Conservation (phyloP, 495 filamentous ascomycete genomes). For the Cryomyces antarcticus region DNA sequence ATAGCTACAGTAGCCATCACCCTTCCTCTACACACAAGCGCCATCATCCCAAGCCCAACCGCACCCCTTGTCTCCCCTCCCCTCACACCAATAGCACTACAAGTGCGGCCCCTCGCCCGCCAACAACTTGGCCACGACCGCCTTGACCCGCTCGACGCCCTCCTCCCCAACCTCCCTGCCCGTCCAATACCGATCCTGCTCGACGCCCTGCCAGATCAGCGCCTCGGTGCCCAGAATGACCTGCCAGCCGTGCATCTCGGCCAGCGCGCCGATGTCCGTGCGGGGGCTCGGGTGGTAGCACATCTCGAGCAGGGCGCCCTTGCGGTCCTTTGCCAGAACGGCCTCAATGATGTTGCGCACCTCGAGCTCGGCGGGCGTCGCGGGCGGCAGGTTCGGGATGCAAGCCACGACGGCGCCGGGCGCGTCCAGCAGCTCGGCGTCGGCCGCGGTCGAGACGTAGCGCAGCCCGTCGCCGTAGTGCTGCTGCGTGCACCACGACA, state of each 20-base stretch:
- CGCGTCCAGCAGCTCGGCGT: slow-evolving; percentile 33
- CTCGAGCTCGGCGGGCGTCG: slow-evolving; percentile 33
- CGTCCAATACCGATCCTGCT: slow-evolving; percentile 46
- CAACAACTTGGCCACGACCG: slow-evolving; percentile 21
- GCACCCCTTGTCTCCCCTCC: too few species aligned
- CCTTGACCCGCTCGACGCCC: slow-evolving; percentile 31
- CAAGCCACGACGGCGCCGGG: slow-evolving; percentile 43
- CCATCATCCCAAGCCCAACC: too few species aligned
- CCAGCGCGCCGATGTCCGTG: slow-evolving; percentile 39
- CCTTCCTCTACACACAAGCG: too few species aligned
- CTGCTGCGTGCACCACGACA: slow-evolving; percentile 31
- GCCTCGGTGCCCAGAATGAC: slow-evolving; percentile 51
- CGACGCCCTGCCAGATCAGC: slow-evolving; percentile 55
- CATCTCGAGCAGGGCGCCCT: slow-evolving; percentile 59
- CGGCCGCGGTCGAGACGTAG: slow-evolving; percentile 31
- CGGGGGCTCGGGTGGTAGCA: slow-evolving; percentile 54
- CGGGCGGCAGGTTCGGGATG: slow-evolving; percentile 49
- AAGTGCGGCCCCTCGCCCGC: not conserved
- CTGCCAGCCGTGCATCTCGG: slow-evolving; percentile 39
- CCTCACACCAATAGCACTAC: too few species aligned
- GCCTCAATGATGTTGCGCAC: slow-evolving; percentile 34
- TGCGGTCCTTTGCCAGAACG: slow-evolving; percentile 27
- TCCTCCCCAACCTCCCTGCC: slow-evolving; percentile 29
- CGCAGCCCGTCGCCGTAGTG: slow-evolving; percentile 30
- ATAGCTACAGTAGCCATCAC: too few species aligned